These are phyloP conservation scores for Hygrophorus pudorinus DNA, from an alignment of 768 basidiomycete species.

Conservation along the genomic window DNA sequence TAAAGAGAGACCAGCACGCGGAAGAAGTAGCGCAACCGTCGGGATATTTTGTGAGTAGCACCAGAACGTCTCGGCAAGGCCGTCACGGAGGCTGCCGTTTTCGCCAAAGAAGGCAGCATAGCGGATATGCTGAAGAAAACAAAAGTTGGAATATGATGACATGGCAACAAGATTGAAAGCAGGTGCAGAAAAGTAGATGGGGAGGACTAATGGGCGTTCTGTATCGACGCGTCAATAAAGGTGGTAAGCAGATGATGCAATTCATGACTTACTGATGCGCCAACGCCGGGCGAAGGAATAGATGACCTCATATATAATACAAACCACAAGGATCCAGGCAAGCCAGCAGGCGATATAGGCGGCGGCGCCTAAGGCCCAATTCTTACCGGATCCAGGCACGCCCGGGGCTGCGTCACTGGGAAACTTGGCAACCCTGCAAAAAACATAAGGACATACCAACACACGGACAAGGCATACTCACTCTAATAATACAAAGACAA, in stretches of 20 bases:
- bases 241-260: constrained; percentile 7
- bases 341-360: constrained; percentile 81
- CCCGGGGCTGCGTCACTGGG: constrained; percentile 62
- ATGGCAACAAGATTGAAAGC: constrained; percentile 68
- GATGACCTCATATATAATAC: constrained; percentile 66
- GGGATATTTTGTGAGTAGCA: constrained; percentile 80
- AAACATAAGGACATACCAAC: constrained; percentile 6
- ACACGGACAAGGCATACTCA: constrained; percentile 31
- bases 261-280: constrained; percentile 59
- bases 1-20: constrained; percentile 68
- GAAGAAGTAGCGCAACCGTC: constrained; percentile 72
- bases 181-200: constrained; percentile 75
- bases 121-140: constrained; percentile 75
- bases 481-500: constrained; percentile 76
- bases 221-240: constrained; percentile 8
- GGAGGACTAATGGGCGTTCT: constrained; percentile 79
- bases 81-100: constrained; percentile 32
- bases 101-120: constrained; percentile 53
- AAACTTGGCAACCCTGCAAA: constrained; percentile 56
- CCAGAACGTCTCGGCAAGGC: constrained; percentile 76
- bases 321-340: constrained; percentile 62
- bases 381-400: constrained; percentile 60
- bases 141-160: constrained; percentile 75
- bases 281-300: constrained; percentile 69
- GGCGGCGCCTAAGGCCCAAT: constrained; percentile 75